phyloP scores from a whole-genome alignment of 108 stramenopile genomes.

The Skeletonema potamos region DNA sequence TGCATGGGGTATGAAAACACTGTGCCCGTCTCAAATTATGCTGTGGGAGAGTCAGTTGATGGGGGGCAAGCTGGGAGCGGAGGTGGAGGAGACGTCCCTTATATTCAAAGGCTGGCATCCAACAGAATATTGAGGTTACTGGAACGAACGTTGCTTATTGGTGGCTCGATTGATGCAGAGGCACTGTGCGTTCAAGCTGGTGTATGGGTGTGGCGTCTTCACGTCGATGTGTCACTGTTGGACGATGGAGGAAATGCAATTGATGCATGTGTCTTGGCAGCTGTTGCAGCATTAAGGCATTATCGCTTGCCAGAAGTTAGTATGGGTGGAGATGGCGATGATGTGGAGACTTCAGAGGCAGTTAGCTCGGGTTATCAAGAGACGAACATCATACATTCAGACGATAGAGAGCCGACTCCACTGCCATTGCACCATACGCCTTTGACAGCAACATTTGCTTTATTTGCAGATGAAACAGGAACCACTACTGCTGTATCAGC shows the following conservation, averaged over 20 bases:
- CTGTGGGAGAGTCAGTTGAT: constrained; percentile 29
- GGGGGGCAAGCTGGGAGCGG: constrained; percentile 35
- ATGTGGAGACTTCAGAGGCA: constrained; percentile 8
- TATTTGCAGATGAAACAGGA: constrained; percentile 69
- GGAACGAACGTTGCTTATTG: constrained; percentile 71
- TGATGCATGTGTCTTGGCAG: constrained; percentile 88
- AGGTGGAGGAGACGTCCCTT: constrained; percentile 40
- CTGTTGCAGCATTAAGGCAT: constrained; percentile 89
- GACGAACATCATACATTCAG: constrained; percentile 63
- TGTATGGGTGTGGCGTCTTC: constrained; percentile 88
- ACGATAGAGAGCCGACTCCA: constrained; percentile 88
- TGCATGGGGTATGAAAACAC: constrained; percentile 66
- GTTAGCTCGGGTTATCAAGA: constrained; percentile 30
- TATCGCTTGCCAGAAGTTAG: constrained; percentile 84
- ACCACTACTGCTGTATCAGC: constrained; percentile 57
- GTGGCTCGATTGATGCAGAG: constrained; percentile 89
- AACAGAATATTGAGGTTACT: constrained; percentile 75
- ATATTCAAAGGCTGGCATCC: constrained; percentile 50
- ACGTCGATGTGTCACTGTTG: constrained; percentile 70
- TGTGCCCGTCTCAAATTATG: constrained; percentile 49
- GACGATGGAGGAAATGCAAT: constrained; percentile 86
- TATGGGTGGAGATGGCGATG: constrained; percentile 26
- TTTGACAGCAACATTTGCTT: constrained; percentile 85
- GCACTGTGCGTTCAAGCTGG: constrained; percentile 84
- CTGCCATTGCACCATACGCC: constrained; percentile 94